A percentile compares a stretch with the other conserved stretches of the same genome.
Evolutionary conservation across 306 rosid species (phyloP).

Genomic region (Leucaena leucocephala): DNA sequence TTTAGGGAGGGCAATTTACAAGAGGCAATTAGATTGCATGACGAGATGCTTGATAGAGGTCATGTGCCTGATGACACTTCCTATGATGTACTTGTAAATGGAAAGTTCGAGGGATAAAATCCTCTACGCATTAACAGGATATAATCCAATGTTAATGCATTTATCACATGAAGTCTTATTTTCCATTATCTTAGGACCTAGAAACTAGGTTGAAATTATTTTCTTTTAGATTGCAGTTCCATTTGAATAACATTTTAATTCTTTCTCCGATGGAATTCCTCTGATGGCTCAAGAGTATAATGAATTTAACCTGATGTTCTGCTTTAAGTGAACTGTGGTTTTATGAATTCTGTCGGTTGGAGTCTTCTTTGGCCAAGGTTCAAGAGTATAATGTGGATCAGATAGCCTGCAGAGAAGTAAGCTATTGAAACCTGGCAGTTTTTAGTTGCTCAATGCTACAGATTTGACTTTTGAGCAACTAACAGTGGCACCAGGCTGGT

Average conservation of each 20-base stretch:
- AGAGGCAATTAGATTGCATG: constrained; percentile 75
- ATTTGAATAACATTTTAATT: not conserved
- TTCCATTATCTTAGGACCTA: constrained; percentile 44
- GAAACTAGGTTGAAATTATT: constrained; percentile 44
- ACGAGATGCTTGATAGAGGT: constrained; percentile 88
- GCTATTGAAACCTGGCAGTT: constrained; percentile 52
- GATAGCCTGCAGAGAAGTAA: constrained; percentile 54
- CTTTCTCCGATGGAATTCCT: constrained; percentile 7
- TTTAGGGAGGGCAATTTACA: constrained; percentile 73
- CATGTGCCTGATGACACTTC: constrained; percentile 65
- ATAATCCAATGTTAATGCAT: constrained; percentile 13
- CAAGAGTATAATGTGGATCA: constrained; percentile 43
- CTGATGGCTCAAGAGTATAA: constrained; percentile 3
- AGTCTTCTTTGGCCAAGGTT: constrained; percentile 51
- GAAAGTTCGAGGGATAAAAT: constrained; percentile 52
- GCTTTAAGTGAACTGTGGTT: not conserved
- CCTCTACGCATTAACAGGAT: constrained; percentile 15
- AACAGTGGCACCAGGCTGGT: constrained; percentile 69
- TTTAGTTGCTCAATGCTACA: constrained; percentile 51
- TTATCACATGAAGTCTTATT: constrained; percentile 15
- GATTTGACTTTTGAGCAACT: constrained; percentile 60
- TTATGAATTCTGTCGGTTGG: constrained; percentile 50
- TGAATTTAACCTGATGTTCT: not conserved
- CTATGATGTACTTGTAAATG: constrained; percentile 69
- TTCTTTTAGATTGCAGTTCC: constrained; percentile 1